Evolutionary conservation across 78 protist genomes (phyloP), one percentile per base, ranked within the genome.

Genomic region (Cavenderia fasciculata): DNA sequence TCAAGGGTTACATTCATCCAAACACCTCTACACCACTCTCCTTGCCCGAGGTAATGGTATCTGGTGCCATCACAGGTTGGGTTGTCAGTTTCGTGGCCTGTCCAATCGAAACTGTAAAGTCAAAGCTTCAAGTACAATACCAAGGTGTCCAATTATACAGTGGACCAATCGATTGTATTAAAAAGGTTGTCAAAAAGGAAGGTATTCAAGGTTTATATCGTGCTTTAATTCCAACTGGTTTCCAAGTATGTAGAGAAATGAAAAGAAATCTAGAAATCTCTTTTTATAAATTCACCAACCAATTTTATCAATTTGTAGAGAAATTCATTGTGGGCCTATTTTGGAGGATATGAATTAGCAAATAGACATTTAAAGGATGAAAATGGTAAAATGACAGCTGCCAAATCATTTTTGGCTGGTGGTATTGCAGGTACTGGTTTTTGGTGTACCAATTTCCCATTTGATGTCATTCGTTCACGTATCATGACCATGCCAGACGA

Each of bases 21-120:
- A 76, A 79, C 51, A 65, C 44, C 14, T 51, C 77, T 23, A 79
- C 74, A 2, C 88, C 88, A 23, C 63, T 79, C 0, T 27, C 78
- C n/a, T 23, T 79, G 18, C 69, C 69, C 4, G 88, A 79, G 62
- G 66, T 79, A 19, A 79, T 79, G 88, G 1, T 66, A 25, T 59
- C 88, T 10, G 88, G 88, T 54, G 88, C 88, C 36, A 36, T 79
- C 21, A 79, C 88, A 6, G 88, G 88, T 66, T 79, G 88, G 88
- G 74, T 65, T 7, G 88, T 79, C 0, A 79, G 88, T 66, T 79
- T 79, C 33, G 88, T 79, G 2, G 88, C 88, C 2, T 59, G 73
- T 79, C 88, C 88, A 52, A 79, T 79, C 12, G 88, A 79, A 54
- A 79, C 88, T 21, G 85, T 78, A 0, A 78, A 78, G 52, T 78